Evolutionary conservation across 768 basidiomycete species (phyloP).

Genomic region (Termitomyces sp.): DNA sequence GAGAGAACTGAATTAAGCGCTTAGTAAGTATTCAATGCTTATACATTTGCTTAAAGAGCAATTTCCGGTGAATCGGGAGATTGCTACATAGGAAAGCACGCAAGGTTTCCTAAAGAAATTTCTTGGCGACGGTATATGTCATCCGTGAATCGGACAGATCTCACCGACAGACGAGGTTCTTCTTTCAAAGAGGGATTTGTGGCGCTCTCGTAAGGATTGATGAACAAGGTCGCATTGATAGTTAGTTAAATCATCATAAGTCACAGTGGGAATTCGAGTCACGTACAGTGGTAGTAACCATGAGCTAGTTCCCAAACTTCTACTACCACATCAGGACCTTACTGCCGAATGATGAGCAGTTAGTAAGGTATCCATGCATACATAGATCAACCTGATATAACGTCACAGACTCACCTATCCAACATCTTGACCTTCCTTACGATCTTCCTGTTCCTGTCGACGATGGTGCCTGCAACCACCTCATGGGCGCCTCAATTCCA

Average conservation of each 20-base stretch:
- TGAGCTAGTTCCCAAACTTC: not conserved
- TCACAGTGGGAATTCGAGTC: not conserved
- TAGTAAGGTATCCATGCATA: not conserved
- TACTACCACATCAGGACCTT: not conserved
- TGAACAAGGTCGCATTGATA: not conserved
- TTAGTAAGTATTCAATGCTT: not conserved
- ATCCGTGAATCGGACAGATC: not conserved
- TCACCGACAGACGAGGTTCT: not conserved
- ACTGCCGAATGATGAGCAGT: not conserved
- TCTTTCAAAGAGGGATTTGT: not conserved
- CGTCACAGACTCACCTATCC: not conserved
- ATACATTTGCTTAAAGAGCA: not conserved
- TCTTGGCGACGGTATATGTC: not conserved
- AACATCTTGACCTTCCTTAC: slow-evolving; percentile 9
- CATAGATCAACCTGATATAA: not conserved
- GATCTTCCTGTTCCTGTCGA: slow-evolving; percentile 15
- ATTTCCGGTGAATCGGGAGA: not conserved
- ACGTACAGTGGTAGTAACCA: not conserved
- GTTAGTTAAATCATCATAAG: not conserved
- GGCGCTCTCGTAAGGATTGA: not conserved
- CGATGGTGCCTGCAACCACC: slow-evolving; percentile 17
- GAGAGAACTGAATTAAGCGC: not conserved
- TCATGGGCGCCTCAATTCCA: slow-evolving; percentile 10
- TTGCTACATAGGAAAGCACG: not conserved
- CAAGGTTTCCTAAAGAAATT: not conserved